phyloP scores from a whole-genome alignment of 1,139 yeast species.

The Candida gigantensis region DNA sequence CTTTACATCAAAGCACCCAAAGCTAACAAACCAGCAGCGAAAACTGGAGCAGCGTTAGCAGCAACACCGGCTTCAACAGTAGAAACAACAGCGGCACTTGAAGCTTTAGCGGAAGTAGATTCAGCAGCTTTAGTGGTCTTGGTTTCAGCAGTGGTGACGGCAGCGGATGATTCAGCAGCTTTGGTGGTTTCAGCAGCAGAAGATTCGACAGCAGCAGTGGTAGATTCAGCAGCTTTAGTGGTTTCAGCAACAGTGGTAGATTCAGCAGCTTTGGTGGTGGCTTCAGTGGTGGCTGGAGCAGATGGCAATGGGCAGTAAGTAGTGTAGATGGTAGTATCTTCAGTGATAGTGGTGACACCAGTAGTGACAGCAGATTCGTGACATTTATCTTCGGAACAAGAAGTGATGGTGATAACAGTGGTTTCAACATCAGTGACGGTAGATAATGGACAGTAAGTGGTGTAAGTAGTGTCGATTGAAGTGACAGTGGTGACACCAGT shows the following conservation, averaged over 20 bases:
- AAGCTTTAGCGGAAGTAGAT: conserved; percentile 11
- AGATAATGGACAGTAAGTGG: conserved; percentile 16
- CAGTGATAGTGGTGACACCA: conserved; percentile 34
- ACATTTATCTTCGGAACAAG: conserved; percentile 42
- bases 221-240: conserved; percentile 8
- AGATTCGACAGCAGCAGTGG: conserved; percentile 13
- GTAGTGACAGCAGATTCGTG: conserved; percentile 30
- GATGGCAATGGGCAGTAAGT: conserved; percentile 36
- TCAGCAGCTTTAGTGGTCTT: conserved; percentile 9
- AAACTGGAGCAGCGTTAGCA: conserved; percentile 18
- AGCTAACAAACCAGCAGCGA: conserved; percentile 23
- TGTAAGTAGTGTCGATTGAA: conserved; percentile 12
- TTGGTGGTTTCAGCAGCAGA: conserved; percentile 8
- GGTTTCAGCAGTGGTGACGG: conserved; percentile 12
- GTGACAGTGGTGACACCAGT: conserved; percentile 42
- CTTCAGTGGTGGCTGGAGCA: conserved; percentile 26
- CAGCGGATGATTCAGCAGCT: conserved; percentile 20
- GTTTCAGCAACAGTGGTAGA: conserved; percentile 32
- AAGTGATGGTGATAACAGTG: conserved; percentile 48
- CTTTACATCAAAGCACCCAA: conserved; percentile 15
- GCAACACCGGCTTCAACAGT: conserved; percentile 17
- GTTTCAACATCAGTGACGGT: too few relatives aligned
- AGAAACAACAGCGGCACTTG: conserved; percentile 11
- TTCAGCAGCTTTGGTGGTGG: conserved; percentile 33
- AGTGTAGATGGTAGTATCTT: conserved; percentile 29